Conservation (phyloP, 2,329 filamentous ascomycete species). For the Exserohilum turcica region DNA sequence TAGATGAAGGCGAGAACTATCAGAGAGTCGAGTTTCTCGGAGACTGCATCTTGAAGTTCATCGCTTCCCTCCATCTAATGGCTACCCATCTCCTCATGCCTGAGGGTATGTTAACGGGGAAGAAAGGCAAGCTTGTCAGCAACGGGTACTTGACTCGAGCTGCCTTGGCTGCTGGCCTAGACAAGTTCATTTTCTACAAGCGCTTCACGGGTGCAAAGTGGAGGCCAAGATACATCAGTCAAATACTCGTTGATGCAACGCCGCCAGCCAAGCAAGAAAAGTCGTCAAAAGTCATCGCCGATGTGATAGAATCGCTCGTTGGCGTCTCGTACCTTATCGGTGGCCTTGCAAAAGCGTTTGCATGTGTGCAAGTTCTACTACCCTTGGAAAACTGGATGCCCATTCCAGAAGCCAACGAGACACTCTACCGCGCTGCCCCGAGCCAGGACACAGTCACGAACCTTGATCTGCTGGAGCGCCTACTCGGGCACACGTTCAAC, state of each 20-base stretch:
- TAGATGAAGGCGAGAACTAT: slow-evolving; percentile 69
- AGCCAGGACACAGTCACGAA: slow-evolving; percentile 13
- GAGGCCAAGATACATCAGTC: slow-evolving; percentile 66
- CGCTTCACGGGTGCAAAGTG: slow-evolving; percentile 73
- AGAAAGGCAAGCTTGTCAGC: slow-evolving; percentile 72
- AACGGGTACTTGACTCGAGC: slow-evolving; percentile 75
- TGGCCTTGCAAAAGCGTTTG: slow-evolving; percentile 65
- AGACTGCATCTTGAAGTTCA: slow-evolving; percentile 80
- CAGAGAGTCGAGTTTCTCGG: slow-evolving; percentile 87
- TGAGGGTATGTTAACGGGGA: slow-evolving; percentile 73
- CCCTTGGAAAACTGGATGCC: slow-evolving; percentile 59
- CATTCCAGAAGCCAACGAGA: slow-evolving; percentile 32
- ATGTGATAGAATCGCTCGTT: slow-evolving; percentile 84
- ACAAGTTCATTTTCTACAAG: slow-evolving; percentile 72
- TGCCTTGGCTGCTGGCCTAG: slow-evolving; percentile 66
- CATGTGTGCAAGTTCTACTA: slow-evolving; percentile 67
- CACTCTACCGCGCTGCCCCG: slow-evolving; percentile 28
- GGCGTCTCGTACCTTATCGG: slow-evolving; percentile 75
- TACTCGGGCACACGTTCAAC: slow-evolving; percentile 74
- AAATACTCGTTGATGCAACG: slow-evolving; percentile 40
- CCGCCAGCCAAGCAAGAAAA: slow-evolving; percentile 49
- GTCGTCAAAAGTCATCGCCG: slow-evolving; percentile 81
- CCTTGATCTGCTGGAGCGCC: slow-evolving; percentile 59
- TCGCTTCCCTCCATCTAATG: slow-evolving; percentile 68
- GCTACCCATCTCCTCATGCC: slow-evolving; percentile 68